phyloP scores from a whole-genome alignment of 371 early-diverging fungal species.

The Rhizopus stolonifer region DNA sequence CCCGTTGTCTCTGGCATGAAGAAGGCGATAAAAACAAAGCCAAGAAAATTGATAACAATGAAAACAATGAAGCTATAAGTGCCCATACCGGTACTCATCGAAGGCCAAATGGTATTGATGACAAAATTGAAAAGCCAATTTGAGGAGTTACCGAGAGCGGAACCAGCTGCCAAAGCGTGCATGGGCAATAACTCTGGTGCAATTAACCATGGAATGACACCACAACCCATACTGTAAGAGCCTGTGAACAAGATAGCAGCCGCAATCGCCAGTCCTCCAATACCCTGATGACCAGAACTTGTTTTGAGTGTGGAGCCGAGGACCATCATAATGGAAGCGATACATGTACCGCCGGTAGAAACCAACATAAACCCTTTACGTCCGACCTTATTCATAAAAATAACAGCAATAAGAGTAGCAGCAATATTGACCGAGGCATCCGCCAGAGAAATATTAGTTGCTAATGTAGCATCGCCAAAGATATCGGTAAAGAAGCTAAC shows the following conservation, averaged over 20 bases:
- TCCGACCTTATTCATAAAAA: conserved; percentile 42
- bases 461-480: conserved; percentile 34
- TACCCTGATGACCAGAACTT: conserved; percentile 11
- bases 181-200: conserved; percentile 50
- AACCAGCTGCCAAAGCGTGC: conserved; percentile 43
- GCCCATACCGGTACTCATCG: conserved; percentile 30
- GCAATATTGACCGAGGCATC: conserved; percentile 40
- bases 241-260: conserved; percentile 40
- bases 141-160: conserved; percentile 42
- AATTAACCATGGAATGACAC: conserved; percentile 54
- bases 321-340: conserved; percentile 41
- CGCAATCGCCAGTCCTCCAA: conserved; percentile 38
- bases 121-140: conserved; percentile 51
- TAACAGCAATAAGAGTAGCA: conserved; percentile 35
- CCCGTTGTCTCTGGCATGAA: conserved; percentile 50
- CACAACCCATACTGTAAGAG: conserved; percentile 48
- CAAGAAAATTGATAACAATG: conserved; percentile 42
- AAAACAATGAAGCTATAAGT: conserved; percentile 44
- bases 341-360: conserved; percentile 36
- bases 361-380: conserved; percentile 48
- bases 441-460: conserved; percentile 38
- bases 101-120: conserved; percentile 45
- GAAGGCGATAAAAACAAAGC: conserved; percentile 39
- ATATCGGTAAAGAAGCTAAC: conserved; percentile 37
- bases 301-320: conserved; percentile 27